A percentile compares a stretch with the other conserved stretches of the same genome.
These are phyloP conservation scores for Solanum paucissectum DNA, from an alignment of 257 asterid genomes.

Conservation along the genomic window DNA sequence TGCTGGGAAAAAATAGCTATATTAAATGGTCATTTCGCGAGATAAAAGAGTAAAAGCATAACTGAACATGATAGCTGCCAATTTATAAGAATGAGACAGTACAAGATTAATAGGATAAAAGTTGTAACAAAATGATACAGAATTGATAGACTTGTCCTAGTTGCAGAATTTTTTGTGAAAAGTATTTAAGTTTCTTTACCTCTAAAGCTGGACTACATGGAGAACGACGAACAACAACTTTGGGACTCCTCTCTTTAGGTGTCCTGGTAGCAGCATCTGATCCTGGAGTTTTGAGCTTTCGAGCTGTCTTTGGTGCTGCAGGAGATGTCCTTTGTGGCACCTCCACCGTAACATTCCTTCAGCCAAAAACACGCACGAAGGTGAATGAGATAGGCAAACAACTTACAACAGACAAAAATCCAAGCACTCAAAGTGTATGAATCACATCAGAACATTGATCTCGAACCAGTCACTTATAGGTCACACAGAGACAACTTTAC, in stretches of 20 bases:
- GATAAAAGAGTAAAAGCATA: neutral
- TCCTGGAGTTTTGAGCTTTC: constrained; percentile 37
- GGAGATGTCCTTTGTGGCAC: constrained; percentile 49
- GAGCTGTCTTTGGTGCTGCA: constrained; percentile 30
- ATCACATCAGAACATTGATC: neutral
- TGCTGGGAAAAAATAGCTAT: neutral
- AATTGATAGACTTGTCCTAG: neutral
- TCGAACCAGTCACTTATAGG: neutral
- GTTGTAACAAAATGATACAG: neutral
- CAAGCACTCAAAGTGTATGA: neutral
- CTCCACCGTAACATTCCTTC: constrained; percentile 46
- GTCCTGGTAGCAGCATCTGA: constrained; percentile 34
- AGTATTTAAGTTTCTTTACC: constrained; percentile 25
- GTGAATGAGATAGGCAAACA: neutral
- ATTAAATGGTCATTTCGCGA: neutral
- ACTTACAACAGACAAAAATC: neutral
- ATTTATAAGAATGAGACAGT: neutral
- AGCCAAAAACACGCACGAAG: neutral
- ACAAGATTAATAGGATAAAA: neutral
- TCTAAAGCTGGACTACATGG: constrained; percentile 55
- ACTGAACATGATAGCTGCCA: neutral
- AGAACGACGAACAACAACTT: constrained; percentile 48
- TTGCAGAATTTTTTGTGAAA: neutral
- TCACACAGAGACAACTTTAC: neutral
- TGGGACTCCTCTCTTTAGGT: constrained; percentile 56